Evolutionary conservation across 192 early-diverging fungal genomes (phyloP).

Genomic region (Gaertneriomyces semiglobifer): DNA sequence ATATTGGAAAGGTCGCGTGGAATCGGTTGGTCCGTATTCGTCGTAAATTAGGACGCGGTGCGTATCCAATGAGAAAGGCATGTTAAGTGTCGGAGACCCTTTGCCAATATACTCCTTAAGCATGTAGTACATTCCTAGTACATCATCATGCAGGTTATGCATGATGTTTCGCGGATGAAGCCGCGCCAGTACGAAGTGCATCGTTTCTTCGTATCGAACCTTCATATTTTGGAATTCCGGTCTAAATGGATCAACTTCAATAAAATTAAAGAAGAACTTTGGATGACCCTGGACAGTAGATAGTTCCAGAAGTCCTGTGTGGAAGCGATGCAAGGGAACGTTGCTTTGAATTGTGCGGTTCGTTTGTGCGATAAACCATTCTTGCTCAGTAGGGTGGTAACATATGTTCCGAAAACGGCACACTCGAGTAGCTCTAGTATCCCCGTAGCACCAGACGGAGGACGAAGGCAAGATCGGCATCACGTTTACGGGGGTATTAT

Average conservation of each 20-base stretch:
- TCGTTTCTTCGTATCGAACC: conserved; percentile 42
- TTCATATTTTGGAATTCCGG: conserved; percentile 34
- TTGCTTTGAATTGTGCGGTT: conserved; percentile 33
- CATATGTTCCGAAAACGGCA: conserved; percentile 51
- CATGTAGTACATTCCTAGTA: conserved; percentile 38
- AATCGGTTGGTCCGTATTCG: conserved; percentile 33
- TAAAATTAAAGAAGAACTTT: conserved; percentile 36
- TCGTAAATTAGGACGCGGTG: conserved; percentile 43
- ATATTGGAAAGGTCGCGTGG: conserved; percentile 46
- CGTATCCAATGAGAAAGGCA: conserved; percentile 38
- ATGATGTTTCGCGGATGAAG: conserved; percentile 52
- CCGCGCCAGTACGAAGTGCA: conserved; percentile 42
- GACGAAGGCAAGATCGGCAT: conserved; percentile 34
- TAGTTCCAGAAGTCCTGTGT: conserved; percentile 36
- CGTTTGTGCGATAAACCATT: conserved; percentile 48
- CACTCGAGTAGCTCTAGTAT: conserved; percentile 18
- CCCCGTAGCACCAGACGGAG: conserved; percentile 43
- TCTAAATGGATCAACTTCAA: conserved; percentile 41
- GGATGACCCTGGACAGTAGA: conserved; percentile 40
- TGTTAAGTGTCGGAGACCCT: background rate
- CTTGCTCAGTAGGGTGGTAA: conserved; percentile 31
- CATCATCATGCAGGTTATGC: conserved; percentile 55
- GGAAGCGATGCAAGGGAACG: conserved; percentile 37
- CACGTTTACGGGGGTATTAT: conserved; percentile 22
- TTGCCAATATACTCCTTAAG: conserved; percentile 37